Evolutionary conservation across 2,329 filamentous ascomycete genomes (phyloP).

Genomic region (Alternaria sp.): DNA sequence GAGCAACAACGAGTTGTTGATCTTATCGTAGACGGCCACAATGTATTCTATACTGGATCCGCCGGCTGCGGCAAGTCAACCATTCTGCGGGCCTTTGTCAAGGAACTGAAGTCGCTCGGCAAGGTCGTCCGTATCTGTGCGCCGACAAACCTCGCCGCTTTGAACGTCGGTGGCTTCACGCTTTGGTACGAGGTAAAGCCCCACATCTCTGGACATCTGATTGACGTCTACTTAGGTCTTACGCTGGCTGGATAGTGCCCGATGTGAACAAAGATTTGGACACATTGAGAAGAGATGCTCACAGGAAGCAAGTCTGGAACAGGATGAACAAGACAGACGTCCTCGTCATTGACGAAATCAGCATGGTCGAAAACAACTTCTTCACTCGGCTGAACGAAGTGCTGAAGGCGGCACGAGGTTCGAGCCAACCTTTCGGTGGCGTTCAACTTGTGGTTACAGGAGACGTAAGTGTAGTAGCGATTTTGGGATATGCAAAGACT

Average conservation of each 20-base stretch:
- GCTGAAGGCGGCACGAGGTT: slow-evolving; percentile 48
- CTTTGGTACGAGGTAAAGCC: slow-evolving; percentile 29
- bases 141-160: slow-evolving; percentile 65
- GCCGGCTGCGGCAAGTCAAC: slow-evolving; percentile 67
- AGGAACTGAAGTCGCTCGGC: slow-evolving; percentile 43
- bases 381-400: slow-evolving; percentile 59
- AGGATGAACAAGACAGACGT: slow-evolving; percentile 54
- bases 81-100: slow-evolving; percentile 58
- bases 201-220: background rate
- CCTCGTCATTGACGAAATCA: slow-evolving; percentile 70
- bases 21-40: slow-evolving; percentile 58
- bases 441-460: slow-evolving; percentile 64
- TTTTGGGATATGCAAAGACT: background rate
- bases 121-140: slow-evolving; percentile 60
- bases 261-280: slow-evolving; percentile 53
- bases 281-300: slow-evolving; percentile 40
- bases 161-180: slow-evolving; percentile 65
- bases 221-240: slow-evolving; percentile 35
- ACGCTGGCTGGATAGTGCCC: slow-evolving; percentile 62
- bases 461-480: slow-evolving; percentile 47
- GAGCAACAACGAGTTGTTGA: slow-evolving; percentile 60
- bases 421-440: slow-evolving; percentile 51
- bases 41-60: slow-evolving; percentile 70
- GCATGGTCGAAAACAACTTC: slow-evolving; percentile 65
- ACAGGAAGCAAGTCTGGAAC: slow-evolving; percentile 48